phyloP scores from a whole-genome alignment of 2,329 filamentous ascomycete genomes.

The Chaetomiaceae sp. region DNA sequence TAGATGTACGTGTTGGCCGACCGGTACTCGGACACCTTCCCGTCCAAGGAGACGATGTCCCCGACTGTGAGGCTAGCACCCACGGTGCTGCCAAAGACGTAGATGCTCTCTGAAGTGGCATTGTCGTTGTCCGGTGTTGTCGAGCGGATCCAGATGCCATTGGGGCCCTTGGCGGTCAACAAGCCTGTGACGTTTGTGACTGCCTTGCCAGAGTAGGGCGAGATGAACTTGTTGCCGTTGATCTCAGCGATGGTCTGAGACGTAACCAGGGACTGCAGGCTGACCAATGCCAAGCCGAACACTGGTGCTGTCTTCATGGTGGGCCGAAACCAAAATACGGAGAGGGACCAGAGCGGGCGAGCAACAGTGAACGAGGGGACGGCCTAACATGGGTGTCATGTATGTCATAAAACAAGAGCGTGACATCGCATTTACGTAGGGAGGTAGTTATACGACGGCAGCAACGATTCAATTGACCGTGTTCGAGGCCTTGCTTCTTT shows the following conservation, averaged over 20 bases:
- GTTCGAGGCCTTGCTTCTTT: background rate
- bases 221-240: conserved; percentile 62
- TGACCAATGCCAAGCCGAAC: conserved; percentile 18
- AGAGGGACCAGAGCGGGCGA: no score
- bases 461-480: no score
- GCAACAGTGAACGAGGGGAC: no score
- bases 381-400: no score
- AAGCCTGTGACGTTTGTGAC: conserved; percentile 58
- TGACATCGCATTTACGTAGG: background rate
- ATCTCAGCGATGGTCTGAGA: conserved; percentile 55
- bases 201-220: conserved; percentile 51
- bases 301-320: conserved; percentile 19
- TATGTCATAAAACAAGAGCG: no score
- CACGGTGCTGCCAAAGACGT: conserved; percentile 54
- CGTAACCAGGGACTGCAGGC: conserved; percentile 25
- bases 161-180: conserved; percentile 57
- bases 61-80: conserved; percentile 53
- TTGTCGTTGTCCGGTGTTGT: conserved; percentile 50
- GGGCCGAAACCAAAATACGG: no score
- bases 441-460: no score
- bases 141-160: conserved; percentile 62
- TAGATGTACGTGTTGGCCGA: conserved; percentile 53
- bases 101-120: conserved; percentile 60
- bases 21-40: conserved; percentile 54
- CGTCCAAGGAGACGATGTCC: conserved; percentile 57